Evolutionary conservation across 140 eudicot genomes (phyloP), one percentile per base, ranked within the genome.

Genomic region (Flaveria floridana): DNA sequence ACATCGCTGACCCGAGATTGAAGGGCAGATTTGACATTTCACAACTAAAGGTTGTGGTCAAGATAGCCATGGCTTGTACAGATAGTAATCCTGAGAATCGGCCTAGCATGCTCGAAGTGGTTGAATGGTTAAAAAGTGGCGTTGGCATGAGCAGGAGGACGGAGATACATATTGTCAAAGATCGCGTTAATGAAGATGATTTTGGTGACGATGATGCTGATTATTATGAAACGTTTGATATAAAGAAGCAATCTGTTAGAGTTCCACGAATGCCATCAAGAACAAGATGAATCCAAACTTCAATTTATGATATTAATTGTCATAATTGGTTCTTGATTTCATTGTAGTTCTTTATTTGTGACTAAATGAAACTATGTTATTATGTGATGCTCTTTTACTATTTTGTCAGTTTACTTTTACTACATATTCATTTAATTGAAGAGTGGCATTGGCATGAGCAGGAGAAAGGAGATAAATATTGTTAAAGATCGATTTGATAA

Each of bases 41-140:
- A 18, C 90, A 85, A 63, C 34, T 91, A 48, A 83, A 84, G 73
- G 79, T 61, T 47, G 85, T 78, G 62, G 74, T 91, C 39, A 77
- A 77, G 74, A 82, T 85, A 44, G 90, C 92, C 15, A 71, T 88
- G 86, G 81, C 78, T 30, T 88, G 97, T 72, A 80, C 89, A 0
- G 95, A 88, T 62, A 62, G 82, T 25, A 72, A 72, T 58, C 86
- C 92, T 0, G 96, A 86, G 75, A 88, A 88, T 44, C 81, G 97
- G 75, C 97, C 97, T 4, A 88, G 84, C 67, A 91, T 91, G 97
- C 6, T 70, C 55, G 92, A 91, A 56, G 92, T 88, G 34, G 96
- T 83, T 64, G 89, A 64, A 10, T 79, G 88, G 92, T 84, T 88
- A 28, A 86, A 83, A 75, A 77, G 75, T 20, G 92, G 95, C 6